Conservation (phyloP, 352 stramenopile genomes). For the Globisporangium sylvaticum region DNA sequence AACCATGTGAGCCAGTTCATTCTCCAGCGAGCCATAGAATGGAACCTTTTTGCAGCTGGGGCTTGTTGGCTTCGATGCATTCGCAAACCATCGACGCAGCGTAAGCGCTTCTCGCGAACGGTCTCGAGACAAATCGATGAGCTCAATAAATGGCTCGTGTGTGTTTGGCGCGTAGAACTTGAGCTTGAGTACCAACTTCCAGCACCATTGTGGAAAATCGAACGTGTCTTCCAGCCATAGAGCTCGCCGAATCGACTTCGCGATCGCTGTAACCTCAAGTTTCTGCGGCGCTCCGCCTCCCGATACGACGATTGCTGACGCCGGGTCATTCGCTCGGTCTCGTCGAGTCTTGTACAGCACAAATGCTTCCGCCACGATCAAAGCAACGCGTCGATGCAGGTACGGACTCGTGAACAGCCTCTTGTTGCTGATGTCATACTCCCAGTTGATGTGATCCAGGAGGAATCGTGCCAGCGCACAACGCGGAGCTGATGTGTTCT, state of each 20-base stretch:
- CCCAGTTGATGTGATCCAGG: constrained; percentile 84
- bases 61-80: constrained; percentile 27
- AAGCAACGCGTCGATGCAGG: constrained; percentile 72
- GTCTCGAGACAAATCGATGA: constrained; percentile 74
- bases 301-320: constrained; percentile 36
- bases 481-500: constrained; percentile 57
- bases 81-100: constrained; percentile 71
- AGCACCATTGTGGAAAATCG: constrained; percentile 84
- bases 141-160: constrained; percentile 56
- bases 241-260: constrained; percentile 68
- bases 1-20: constrained; percentile 24
- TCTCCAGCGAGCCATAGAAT: constrained; percentile 56
- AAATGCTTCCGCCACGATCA: constrained; percentile 75
- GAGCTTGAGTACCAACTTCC: constrained; percentile 80
- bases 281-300: constrained; percentile 48
- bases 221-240: constrained; percentile 62
- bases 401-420: constrained; percentile 61
- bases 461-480: constrained; percentile 70
- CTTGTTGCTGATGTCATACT: constrained; percentile 62
- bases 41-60: constrained; percentile 26
- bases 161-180: constrained; percentile 74
- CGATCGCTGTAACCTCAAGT: constrained; percentile 50
- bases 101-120: constrained; percentile 70
- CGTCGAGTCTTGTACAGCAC: constrained; percentile 62
- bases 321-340: constrained; percentile 31